Base-by-base conservation (phyloP, 305 asterid genomes). In the Stenogyne calaminthoides region DNA sequence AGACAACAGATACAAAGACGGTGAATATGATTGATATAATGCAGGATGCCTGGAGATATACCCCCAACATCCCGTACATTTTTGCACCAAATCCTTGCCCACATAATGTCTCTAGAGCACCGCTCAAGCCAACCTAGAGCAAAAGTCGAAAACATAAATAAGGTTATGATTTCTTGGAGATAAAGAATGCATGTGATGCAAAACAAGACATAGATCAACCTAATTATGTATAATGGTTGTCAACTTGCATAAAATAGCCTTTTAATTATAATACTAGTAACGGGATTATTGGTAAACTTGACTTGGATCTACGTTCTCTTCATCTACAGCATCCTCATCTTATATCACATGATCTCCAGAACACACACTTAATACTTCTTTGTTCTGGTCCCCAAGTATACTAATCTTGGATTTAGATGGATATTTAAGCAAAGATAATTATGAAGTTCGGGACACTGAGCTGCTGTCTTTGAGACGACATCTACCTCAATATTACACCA, bases 21-120 rank as follows among this genome's bases (percentile, higher is more conserved):
- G 84, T 32, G 78, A 82, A 84, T 47, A 80, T 18, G 67, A 84
- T 16, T 1, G 96, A 82, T 47, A 88, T 76, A 34, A 88, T 71
- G 84, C 91, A 88, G 8, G 96, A 87, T 9, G 97, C 80, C 46
- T 92, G 98, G 15, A 92, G 87, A 70, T 92, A 85, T 20, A 89
- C 73, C 7, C 97, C 98, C 55, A 90, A n/a, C 81, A 82, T 78
- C 51, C 88, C 55, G 19, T 90, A 88, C 78, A 73, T 34, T 69
- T 81, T 82, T 2, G 96, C 96, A 0, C 97, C 98, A 8, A 66
- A 90, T 51, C 92, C 94, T 85, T 92, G 98, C 44, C 98, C 97
- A 12, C 98, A 92, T 60, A 92, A 67, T 32, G 97, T 90, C 83
- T 92, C 98, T 0, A 90, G 90, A 9, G 92, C 89, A 59, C 97